Base-by-base conservation (phyloP, 129 eudicot genomes). In the Dittrichia graveolens region DNA sequence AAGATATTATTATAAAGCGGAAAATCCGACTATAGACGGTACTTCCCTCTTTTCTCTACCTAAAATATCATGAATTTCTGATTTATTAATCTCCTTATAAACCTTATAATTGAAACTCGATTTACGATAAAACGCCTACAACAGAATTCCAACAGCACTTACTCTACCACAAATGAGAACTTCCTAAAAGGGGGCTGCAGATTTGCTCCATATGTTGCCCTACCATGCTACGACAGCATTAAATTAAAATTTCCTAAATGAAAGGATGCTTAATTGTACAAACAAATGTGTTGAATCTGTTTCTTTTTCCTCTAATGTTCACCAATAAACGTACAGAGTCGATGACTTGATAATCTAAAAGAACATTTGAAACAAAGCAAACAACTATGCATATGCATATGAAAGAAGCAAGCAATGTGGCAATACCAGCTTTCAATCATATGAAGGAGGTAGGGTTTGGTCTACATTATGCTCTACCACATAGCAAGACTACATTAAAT, bases 401-500 rank as follows among this genome's bases (percentile, higher is more conserved):
- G 14, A 15, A 49, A 49, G 14, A 49, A 49, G 4, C 5, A 49
- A 7, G 55, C 14, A 12, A 49, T 7, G 12, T 49, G 12, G 14
- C 55, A 49, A 12, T 13, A 49, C 12, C 16, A 49, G 55, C 12
- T 0, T 49, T 12, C 18, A 49, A 15, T 49, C 55, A 49, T 15
- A 6, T 49, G 14, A 15, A 49, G 55, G 55, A 49, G 12, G 14
- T 49, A 15, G 15, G 15, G 16, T 49, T 49, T 58, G 42, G 42
- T 65, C 31, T 24, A 24, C 31, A 24, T 24, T 24, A 24, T 24
- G 31, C 31, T 24, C 31, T 24, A 24, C 31, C 31, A 24, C 31
- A 24, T 24, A 24, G 31, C 55, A 43, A 42, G 42, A 71, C 65
- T 14, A 3, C 66, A 55, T 12, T 71, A 71, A 71, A 24, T 56